Conservation (phyloP, 2,329 filamentous ascomycete genomes). For the Onygenales sp. region DNA sequence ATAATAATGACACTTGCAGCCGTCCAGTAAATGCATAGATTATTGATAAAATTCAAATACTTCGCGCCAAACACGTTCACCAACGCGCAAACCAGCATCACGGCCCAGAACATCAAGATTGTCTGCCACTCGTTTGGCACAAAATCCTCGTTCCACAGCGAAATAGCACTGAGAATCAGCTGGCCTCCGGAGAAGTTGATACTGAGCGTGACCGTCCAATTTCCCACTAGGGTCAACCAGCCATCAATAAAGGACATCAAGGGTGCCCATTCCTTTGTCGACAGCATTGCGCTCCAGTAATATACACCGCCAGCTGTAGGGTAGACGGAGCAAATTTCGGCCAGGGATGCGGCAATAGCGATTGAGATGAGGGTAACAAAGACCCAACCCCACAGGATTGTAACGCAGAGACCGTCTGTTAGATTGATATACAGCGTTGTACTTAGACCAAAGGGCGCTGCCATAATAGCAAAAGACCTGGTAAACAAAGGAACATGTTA, state of each 20-base stretch:
- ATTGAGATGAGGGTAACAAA: constrained; percentile 55
- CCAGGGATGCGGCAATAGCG: constrained; percentile 55
- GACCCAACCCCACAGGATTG: constrained; percentile 62
- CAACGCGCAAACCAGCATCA: constrained; percentile 55
- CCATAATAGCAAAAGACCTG: constrained; percentile 65
- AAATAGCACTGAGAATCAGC: constrained; percentile 57
- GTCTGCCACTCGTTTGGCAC: constrained; percentile 61
- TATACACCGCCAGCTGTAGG: constrained; percentile 62
- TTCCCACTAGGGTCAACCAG: constrained; percentile 63
- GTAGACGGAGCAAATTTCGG: constrained; percentile 61
- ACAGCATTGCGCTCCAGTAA: constrained; percentile 62
- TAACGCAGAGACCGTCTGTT: constrained; percentile 59
- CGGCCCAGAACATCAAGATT: constrained; percentile 61
- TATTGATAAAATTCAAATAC: constrained; percentile 60
- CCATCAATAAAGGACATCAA: constrained; percentile 61
- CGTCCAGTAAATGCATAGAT: constrained; percentile 66
- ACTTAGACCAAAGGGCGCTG: constrained; percentile 57
- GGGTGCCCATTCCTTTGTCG: constrained; percentile 55
- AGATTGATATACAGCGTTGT: constrained; percentile 62
- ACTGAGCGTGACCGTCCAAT: constrained; percentile 58
- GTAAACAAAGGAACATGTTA: not conserved
- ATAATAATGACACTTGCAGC: constrained; percentile 58
- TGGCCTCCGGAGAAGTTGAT: constrained; percentile 68
- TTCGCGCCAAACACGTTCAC: constrained; percentile 57
- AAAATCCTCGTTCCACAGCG: constrained; percentile 61